Conservation (phyloP, 2,329 filamentous ascomycete species). For the Monilinia polystroma region DNA sequence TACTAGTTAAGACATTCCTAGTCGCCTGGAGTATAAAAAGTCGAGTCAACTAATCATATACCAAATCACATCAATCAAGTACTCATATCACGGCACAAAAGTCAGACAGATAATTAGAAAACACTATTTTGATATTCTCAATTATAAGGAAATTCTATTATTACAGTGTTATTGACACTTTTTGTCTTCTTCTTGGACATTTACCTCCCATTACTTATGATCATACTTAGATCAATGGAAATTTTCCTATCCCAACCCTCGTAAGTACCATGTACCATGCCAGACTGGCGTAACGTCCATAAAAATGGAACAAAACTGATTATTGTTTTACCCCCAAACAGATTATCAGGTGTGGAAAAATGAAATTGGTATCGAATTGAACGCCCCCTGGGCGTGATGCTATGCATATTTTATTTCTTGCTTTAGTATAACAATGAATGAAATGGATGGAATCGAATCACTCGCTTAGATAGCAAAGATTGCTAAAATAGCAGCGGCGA, state of each 20-base stretch:
- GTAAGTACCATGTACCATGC: constrained; percentile 22
- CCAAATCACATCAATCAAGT: not conserved
- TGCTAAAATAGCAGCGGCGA: constrained; percentile 34
- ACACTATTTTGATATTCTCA: not conserved
- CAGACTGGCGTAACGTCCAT: constrained; percentile 34
- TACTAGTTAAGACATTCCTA: too few relatives aligned
- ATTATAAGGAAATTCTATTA: not conserved
- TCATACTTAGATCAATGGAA: not conserved
- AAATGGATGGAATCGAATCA: not conserved
- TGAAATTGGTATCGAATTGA: constrained; percentile 31
- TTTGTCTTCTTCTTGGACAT: not conserved
- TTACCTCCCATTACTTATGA: not conserved
- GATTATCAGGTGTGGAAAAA: constrained; percentile 13
- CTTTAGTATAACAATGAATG: constrained; percentile 17
- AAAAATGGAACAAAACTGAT: constrained; percentile 28
- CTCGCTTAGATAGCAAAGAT: constrained; percentile 33
- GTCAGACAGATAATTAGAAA: not conserved
- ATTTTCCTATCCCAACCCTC: constrained; percentile 2
- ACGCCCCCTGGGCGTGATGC: constrained; percentile 22
- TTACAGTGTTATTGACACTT: not conserved
- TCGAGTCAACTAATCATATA: not conserved
- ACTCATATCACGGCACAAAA: not conserved
- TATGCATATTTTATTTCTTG: not conserved
- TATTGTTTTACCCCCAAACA: constrained; percentile 3
- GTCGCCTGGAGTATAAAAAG: not conserved